Conservation (phyloP, 768 basidiomycete genomes). For the Collybiopsis confluens region DNA sequence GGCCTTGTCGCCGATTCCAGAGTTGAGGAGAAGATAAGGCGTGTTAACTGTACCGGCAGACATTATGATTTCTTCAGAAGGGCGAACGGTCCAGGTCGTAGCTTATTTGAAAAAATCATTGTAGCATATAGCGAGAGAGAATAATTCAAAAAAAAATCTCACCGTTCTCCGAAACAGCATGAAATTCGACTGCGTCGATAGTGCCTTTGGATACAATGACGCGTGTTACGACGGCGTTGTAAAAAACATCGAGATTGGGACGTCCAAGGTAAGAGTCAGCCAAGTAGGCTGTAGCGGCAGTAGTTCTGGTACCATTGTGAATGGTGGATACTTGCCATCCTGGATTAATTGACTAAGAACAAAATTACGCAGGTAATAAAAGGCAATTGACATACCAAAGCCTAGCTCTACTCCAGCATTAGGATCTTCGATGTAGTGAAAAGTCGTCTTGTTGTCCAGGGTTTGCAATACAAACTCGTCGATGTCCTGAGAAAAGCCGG, state of each 20-base stretch:
- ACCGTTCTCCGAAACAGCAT: constrained; percentile 5
- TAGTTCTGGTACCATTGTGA: constrained; percentile 21
- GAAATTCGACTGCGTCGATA: neutral
- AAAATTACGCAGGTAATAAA: constrained; percentile 15
- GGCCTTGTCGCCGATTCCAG: constrained; percentile 17
- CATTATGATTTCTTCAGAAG: constrained; percentile 20
- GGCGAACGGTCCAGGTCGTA: constrained; percentile 2
- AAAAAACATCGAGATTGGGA: constrained; percentile 25
- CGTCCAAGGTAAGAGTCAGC: constrained; percentile 20
- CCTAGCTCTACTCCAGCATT: constrained; percentile 28
- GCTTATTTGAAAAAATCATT: neutral
- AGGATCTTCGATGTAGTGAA: constrained; percentile 29
- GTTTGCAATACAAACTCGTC: constrained; percentile 20
- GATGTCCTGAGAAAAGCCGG: constrained; percentile 12
- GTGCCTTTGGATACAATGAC: neutral
- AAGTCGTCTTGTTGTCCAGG: constrained; percentile 16
- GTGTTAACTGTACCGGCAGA: constrained; percentile 22
- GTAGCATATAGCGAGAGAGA: neutral
- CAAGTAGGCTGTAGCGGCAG: constrained; percentile 28
- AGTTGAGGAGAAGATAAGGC: constrained; percentile 14
- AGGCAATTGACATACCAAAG: constrained; percentile 15
- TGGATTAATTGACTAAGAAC: constrained; percentile 31
- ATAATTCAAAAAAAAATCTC: neutral
- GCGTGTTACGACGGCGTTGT: constrained; percentile 9
- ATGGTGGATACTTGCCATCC: constrained; percentile 20